Evolutionary conservation across 495 filamentous ascomycete species (phyloP), one percentile per base, ranked within the genome.

Genomic region (Aspergillus bertholletiae): DNA sequence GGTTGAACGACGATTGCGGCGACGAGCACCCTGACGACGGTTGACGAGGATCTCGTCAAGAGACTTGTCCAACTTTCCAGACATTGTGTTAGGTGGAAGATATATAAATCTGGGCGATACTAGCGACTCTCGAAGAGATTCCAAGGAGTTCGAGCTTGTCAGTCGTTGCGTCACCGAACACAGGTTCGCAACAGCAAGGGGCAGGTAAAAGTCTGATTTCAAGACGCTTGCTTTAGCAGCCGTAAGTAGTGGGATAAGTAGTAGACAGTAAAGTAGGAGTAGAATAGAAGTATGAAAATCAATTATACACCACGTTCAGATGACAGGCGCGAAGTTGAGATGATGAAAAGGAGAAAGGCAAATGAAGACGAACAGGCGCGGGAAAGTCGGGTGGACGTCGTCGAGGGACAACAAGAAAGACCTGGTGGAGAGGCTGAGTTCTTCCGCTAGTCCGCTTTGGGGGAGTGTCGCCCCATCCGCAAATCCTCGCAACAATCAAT

Each of bases 1-100:
- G 54, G 80, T 74, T 23, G 75, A 69, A 51, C 76, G 75, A 62
- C 78, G 75, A 66, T 78, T 74, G 53, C 80, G 77, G 62, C 76
- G 75, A 55, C 79, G 81, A 66, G 67, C 75, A 47, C 73, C 77
- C 63, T 83, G 80, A 62, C 81, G 81, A 60, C 84, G 84, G 68
- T 82, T 85, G 63, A 85, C 88, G 80, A 97, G 82, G 71, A 98
- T 96, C 74, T 96, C 90, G 70, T 97, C 94, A 53, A 98, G 85
- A 76, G 91, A 90, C 78, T 92, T 84, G 70, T 97, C 90, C 60
- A 98, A 86, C 76, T 97, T 97, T 71, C 82, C 84, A 77, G 91
- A 89, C 92, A 96, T 96, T 51, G 56, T 60, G 49, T 48, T 44
- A 40, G 39, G 28, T 46, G 18, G 26, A 41, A 13, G n/a, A 13